Percentiles rank a stretch among this genome's conserved stretches.
Evolutionary conservation across 371 early-diverging fungal genomes (phyloP).

Genomic region (Mucor racemosus): DNA sequence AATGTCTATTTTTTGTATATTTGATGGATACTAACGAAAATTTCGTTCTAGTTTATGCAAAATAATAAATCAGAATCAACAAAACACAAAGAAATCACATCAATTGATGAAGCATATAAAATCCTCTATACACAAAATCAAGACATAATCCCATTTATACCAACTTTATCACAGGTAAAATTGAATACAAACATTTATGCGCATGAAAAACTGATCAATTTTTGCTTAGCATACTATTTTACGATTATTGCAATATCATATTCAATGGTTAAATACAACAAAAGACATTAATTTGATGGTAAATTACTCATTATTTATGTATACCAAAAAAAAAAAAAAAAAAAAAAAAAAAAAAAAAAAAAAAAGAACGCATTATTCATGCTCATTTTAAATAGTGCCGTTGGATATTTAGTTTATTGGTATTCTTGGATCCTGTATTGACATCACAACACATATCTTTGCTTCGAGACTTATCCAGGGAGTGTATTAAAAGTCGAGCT

Average conservation of each 20-base stretch:
- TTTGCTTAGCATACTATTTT: conserved; percentile 28
- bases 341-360: too few species aligned
- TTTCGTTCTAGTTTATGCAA: conserved; percentile 20
- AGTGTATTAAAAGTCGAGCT: conserved; percentile 36
- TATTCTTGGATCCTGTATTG: conserved; percentile 51
- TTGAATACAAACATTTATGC: not conserved
- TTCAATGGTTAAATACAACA: conserved; percentile 34
- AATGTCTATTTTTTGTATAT: not conserved
- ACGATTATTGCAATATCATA: conserved; percentile 27
- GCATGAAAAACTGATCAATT: too few species aligned
- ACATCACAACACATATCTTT: conserved; percentile 38
- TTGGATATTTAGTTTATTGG: conserved; percentile 40
- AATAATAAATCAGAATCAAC: not conserved
- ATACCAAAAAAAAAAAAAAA: too few species aligned
- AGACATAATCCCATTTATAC: not conserved
- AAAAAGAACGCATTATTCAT: too few species aligned
- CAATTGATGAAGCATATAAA: conserved; percentile 13
- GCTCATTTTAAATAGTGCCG: conserved; percentile 22
- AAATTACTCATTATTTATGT: not conserved
- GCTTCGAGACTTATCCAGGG: conserved; percentile 40
- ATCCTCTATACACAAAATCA: conserved; percentile 10
- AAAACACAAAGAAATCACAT: conserved; percentile 19
- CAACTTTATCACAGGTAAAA: conserved; percentile 30
- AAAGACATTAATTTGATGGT: conserved; percentile 26
- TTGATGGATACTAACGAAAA: too few species aligned